Evolutionary conservation across 2,329 filamentous ascomycete genomes (phyloP), one percentile per base, ranked within the genome.

Genomic region (Hypoxylon sp.): DNA sequence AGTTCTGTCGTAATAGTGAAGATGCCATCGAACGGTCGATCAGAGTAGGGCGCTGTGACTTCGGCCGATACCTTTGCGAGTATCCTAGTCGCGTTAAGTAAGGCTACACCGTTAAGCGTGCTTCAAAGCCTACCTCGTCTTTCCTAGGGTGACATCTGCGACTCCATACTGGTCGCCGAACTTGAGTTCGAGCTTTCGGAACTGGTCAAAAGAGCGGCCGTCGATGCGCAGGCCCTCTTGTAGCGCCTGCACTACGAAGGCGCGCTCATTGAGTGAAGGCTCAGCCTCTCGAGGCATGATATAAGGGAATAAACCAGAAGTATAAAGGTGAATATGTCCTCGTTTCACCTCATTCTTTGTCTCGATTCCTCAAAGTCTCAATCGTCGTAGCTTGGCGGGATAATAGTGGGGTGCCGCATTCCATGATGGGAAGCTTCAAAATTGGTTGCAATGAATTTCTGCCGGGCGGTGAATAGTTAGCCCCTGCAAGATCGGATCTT

Each of bases 151-250:
- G 38, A 97, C 91, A 74, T 97, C 93, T 71, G 91, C 93, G 72
- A 95, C 89, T 67, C 96, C 96, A 84, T 94, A 94, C 73, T 97
- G 93, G 68, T 97, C 91, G 52, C 93, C 93, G 79, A 98, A 97
- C 2, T 84, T 87, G 64, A 99, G 85, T 64, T 91, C 87, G 46
- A 97, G 78, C 49, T 88, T 84, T 70, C 96, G 89, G 79, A 92
- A 96, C 73, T 93, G 85, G 75, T 97, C 92, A 61, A 94, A 86
- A 62, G 85, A 83, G 70, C 96, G 92, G 72, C 92, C 92, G 80
- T 99, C 96, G 63, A 97, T 82, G 22, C 96, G 92, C 64, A 94
- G 82, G 70, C 91, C 88, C 74, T 97, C 89, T 72, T 89, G 85
- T 9, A 99, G 86, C 45, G 95, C 94, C 76, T 96, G 87, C 65